phyloP scores from a whole-genome alignment of 148 eudicot species.

The Salicornia ramosissima region DNA sequence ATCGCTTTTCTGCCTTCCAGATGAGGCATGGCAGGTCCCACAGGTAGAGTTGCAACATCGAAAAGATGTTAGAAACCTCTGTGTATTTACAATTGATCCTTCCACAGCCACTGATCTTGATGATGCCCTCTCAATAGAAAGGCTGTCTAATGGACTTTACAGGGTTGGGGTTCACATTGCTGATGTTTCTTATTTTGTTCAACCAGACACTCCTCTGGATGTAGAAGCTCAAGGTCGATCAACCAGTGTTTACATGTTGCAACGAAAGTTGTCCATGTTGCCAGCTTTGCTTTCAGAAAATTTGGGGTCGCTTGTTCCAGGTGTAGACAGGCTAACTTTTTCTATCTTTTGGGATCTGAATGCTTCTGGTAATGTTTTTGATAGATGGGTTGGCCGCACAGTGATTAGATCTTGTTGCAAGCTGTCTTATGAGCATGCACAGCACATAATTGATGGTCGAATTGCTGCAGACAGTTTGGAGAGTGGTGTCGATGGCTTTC shows the following conservation, averaged over 20 bases:
- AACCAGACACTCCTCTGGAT: slow-evolving; percentile 70
- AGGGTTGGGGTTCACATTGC: slow-evolving; percentile 93
- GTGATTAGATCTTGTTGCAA: slow-evolving; percentile 84
- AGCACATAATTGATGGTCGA: slow-evolving; percentile 63
- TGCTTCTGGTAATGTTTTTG: slow-evolving; percentile 53
- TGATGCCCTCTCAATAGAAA: slow-evolving; percentile 90
- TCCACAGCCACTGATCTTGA: slow-evolving; percentile 86
- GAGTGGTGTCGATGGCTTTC: slow-evolving; percentile 28
- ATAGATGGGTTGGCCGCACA: slow-evolving; percentile 86
- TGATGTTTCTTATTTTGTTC: slow-evolving; percentile 84
- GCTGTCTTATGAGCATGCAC: slow-evolving; percentile 89
- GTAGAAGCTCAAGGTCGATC: slow-evolving; percentile 69
- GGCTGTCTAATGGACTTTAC: slow-evolving; percentile 37
- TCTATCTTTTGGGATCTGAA: slow-evolving; percentile 81
- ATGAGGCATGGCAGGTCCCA: slow-evolving; percentile 57
- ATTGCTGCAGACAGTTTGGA: slow-evolving; percentile 25
- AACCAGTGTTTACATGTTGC: slow-evolving; percentile 65
- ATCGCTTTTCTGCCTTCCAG: slow-evolving; percentile 64
- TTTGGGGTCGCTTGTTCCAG: slow-evolving; percentile 81
- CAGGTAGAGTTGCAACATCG: slow-evolving; percentile 41
- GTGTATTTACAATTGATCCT: slow-evolving; percentile 87
- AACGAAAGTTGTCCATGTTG: slow-evolving; percentile 71
- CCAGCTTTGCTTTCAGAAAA: slow-evolving; percentile 76
- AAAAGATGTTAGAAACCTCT: slow-evolving; percentile 68
- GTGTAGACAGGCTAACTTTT: slow-evolving; percentile 80